A percentile compares a stretch with the other conserved stretches of the same genome.
Evolutionary conservation across 805 yeast species (phyloP).

Genomic region (Ogataea methylovora): DNA sequence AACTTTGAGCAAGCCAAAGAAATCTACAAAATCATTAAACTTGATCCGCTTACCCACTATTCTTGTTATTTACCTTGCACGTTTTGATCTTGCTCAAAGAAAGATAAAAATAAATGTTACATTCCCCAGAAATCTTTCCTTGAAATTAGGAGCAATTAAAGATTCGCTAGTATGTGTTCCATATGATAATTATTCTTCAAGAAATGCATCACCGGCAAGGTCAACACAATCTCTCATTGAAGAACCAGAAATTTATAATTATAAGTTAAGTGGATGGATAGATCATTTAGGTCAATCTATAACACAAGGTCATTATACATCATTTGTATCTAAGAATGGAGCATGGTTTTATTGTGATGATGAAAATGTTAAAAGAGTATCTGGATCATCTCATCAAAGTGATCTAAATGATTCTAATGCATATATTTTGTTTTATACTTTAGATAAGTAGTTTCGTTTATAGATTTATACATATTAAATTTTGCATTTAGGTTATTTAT

Average conservation of each 20-base stretch:
- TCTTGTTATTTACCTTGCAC: constrained; percentile 24
- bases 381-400: constrained; percentile 37
- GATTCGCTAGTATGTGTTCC: too few relatives aligned
- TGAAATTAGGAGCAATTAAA: constrained; percentile 35
- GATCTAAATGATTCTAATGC: constrained; percentile 44
- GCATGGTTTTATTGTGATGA: constrained; percentile 73
- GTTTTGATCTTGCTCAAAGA: constrained; percentile 22
- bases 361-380: constrained; percentile 41
- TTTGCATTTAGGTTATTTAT: too few relatives aligned
- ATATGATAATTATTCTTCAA: too few relatives aligned
- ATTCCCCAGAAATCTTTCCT: constrained; percentile 16
- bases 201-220: too few relatives aligned
- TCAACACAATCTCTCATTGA: constrained; percentile 34
- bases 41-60: constrained; percentile 29
- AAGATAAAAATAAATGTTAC: constrained; percentile 17
- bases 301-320: constrained; percentile 71
- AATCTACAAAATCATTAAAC: constrained; percentile 19
- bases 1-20: constrained; percentile 16
- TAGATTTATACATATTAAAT: background rate
- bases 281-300: constrained; percentile 61
- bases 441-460: background rate
- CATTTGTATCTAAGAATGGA: constrained; percentile 49
- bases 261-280: constrained; percentile 54
- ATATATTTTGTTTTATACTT: constrained; percentile 59
- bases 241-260: constrained; percentile 27